Evolutionary conservation across 768 basidiomycete genomes (phyloP), one percentile per base, ranked within the genome.

Genomic region (Rhodotorula babjevae): DNA sequence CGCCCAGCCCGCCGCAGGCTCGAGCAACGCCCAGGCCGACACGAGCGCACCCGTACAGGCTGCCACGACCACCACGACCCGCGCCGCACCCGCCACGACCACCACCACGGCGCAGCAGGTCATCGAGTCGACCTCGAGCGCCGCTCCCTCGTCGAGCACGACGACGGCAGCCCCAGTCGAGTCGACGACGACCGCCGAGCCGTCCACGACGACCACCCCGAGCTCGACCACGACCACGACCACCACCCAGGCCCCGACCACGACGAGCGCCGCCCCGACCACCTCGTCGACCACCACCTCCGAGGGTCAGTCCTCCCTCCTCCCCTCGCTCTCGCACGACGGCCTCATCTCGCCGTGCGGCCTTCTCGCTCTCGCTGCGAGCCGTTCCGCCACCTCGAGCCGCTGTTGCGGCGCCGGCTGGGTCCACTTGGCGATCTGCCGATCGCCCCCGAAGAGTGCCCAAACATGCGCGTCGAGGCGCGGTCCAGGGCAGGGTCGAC

Each of bases 141-240:
- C 47, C 53, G 53, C 58, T 0, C 58, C 58, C 15, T 42, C 58
- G 33, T 16, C 40, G 40, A 36, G 29, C 55, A 6, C 67, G 15
- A 36, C 36, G 8, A 46, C 68, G 12, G 23, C n/a, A 0, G 27
- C 61, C 29, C n/a, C 61, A 2, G 25, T 61, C 7, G 11, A 55
- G n/a, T 16, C 2, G 3, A 8, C 49, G 49, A 64, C 49, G 5
- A 56, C 60, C 29, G 36, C 36, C 36, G 36, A 36, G 36, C 36
- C 36, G 36, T 27, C 49, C 2, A 60, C 64, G 25, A 62, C 72
- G 29, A 61, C 62, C 19, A 68, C 56, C 19, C 23, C 59, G 27
- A 44, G 6, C 52, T 18, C 31, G 25, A 31, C 69, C 16, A 65
- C 56, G 27, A 14, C 42, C 25, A 31, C 69, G 27, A 71, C 56